Evolutionary conservation across 495 filamentous ascomycete genomes (phyloP).

Genomic region (Penicillium mononematosum): DNA sequence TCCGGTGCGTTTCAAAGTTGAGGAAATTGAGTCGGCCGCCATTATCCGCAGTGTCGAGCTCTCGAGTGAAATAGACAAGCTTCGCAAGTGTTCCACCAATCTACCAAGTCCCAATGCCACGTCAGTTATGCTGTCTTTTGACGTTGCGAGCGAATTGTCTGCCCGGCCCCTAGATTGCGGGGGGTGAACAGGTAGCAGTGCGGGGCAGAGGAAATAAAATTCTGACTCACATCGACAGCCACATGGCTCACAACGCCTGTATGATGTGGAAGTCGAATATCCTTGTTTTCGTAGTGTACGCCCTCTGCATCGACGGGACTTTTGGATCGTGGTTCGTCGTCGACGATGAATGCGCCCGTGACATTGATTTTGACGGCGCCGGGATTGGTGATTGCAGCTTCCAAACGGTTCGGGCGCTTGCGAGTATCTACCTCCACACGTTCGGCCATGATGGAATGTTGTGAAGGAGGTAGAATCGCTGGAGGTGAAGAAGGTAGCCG

Average conservation of each 20-base stretch:
- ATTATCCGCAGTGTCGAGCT: slow-evolving; percentile 70
- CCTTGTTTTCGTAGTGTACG: slow-evolving; percentile 74
- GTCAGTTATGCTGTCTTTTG: slow-evolving; percentile 24
- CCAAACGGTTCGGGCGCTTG: slow-evolving; percentile 38
- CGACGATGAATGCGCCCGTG: slow-evolving; percentile 91
- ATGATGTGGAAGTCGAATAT: slow-evolving; percentile 95
- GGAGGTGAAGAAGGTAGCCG: slow-evolving; percentile 23
- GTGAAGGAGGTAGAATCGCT: slow-evolving; percentile 1
- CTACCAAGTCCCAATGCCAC: slow-evolving; percentile 43
- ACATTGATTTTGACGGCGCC: slow-evolving; percentile 92
- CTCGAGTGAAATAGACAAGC: slow-evolving; percentile 93
- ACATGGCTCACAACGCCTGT: slow-evolving; percentile 92
- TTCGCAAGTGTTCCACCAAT: slow-evolving; percentile 95
- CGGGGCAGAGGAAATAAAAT: slow-evolving; percentile 30
- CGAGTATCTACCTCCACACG: slow-evolving; percentile 16
- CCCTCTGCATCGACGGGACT: slow-evolving; percentile 54
- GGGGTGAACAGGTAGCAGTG: slow-evolving; percentile 29
- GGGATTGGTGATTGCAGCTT: slow-evolving; percentile 77
- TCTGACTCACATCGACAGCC: slow-evolving; percentile 78
- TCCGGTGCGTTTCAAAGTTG: slow-evolving; percentile 91
- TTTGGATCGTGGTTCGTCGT: slow-evolving; percentile 63
- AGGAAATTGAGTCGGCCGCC: slow-evolving; percentile 92
- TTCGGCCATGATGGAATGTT: slow-evolving; percentile 22
- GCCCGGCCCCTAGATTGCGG: slow-evolving; percentile 28
- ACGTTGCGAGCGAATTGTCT: slow-evolving; percentile 11